Conservation (phyloP, 495 filamentous ascomycete species). For the Aspergillus homomorphus region DNA sequence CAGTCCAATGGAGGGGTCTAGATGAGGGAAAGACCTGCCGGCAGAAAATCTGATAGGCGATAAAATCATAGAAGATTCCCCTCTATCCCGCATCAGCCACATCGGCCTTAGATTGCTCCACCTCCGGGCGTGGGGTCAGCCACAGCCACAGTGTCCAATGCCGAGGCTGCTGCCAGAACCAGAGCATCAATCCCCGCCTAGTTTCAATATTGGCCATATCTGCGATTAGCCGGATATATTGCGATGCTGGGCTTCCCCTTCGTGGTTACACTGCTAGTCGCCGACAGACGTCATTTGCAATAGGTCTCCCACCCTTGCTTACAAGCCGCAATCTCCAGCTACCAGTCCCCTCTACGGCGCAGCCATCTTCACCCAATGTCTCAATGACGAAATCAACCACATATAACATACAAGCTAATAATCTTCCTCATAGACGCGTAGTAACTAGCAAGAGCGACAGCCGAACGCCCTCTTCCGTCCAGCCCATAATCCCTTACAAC, state of each 20-base stretch:
- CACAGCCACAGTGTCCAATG: background rate
- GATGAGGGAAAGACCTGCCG: background rate
- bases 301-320: too few relatives aligned
- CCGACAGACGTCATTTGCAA: too few relatives aligned
- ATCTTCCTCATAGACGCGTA: background rate
- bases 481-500: constrained; percentile 12
- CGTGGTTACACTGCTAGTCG: too few relatives aligned
- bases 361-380: too few relatives aligned
- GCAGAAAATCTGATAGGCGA: background rate
- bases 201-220: background rate
- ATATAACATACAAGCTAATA: too few relatives aligned
- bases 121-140: constrained; percentile 11
- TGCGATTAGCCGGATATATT: background rate
- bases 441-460: background rate
- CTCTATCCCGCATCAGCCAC: constrained; percentile 5
- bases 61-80: constrained; percentile 8
- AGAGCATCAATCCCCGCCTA: background rate
- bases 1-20: background rate
- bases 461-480: background rate
- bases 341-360: too few relatives aligned
- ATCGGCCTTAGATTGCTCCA: constrained; percentile 8
- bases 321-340: too few relatives aligned
- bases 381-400: too few relatives aligned
- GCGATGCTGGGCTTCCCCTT: too few relatives aligned
- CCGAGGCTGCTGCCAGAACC: background rate